Percentiles rank a stretch among this genome's conserved stretches.
These are phyloP conservation scores for Dichotomopilus funicola DNA, from an alignment of 2,329 filamentous ascomycete species.

Conservation along the genomic window DNA sequence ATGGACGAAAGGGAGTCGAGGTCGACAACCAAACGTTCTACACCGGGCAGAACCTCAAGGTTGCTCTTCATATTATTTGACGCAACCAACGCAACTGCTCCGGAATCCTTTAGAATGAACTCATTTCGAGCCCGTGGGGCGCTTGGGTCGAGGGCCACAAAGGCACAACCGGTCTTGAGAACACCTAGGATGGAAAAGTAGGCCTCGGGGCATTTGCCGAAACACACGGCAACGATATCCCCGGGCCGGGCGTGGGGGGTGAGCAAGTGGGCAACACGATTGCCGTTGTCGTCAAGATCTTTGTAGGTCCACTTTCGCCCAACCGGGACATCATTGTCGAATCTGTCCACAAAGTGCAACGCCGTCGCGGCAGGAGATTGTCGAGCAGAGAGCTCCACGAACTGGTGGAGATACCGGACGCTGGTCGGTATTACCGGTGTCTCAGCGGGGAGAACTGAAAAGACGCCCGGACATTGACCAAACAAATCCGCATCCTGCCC, in stretches of 20 bases:
- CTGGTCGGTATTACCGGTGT: slow-evolving; percentile 50
- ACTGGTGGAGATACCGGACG: slow-evolving; percentile 63
- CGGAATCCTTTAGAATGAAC: slow-evolving; percentile 72
- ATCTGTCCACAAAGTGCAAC: slow-evolving; percentile 64
- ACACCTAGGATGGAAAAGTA: slow-evolving; percentile 78
- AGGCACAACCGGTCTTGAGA: slow-evolving; percentile 74
- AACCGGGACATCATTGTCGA: slow-evolving; percentile 39
- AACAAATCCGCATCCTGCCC: slow-evolving; percentile 35
- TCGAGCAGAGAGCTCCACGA: slow-evolving; percentile 61
- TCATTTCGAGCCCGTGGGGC: slow-evolving; percentile 66
- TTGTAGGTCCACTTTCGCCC: slow-evolving; percentile 64
- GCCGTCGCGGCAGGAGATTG: slow-evolving; percentile 55
- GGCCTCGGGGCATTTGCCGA: slow-evolving; percentile 78
- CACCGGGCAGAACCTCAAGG: slow-evolving; percentile 30
- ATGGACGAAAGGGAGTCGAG: slow-evolving; percentile 26
- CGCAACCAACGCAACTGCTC: slow-evolving; percentile 56
- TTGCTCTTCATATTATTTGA: slow-evolving; percentile 27
- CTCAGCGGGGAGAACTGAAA: slow-evolving; percentile 61
- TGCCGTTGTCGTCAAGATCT: slow-evolving; percentile 65
- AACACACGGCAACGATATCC: slow-evolving; percentile 66
- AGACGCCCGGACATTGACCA: slow-evolving; percentile 33
- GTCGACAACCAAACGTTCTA: slow-evolving; percentile 31
- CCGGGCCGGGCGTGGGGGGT: slow-evolving; percentile 45
- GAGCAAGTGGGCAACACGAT: slow-evolving; percentile 64
- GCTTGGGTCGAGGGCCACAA: slow-evolving; percentile 70